phyloP scores from a whole-genome alignment of 345 rosid genomes.

The Turnera subulata region DNA sequence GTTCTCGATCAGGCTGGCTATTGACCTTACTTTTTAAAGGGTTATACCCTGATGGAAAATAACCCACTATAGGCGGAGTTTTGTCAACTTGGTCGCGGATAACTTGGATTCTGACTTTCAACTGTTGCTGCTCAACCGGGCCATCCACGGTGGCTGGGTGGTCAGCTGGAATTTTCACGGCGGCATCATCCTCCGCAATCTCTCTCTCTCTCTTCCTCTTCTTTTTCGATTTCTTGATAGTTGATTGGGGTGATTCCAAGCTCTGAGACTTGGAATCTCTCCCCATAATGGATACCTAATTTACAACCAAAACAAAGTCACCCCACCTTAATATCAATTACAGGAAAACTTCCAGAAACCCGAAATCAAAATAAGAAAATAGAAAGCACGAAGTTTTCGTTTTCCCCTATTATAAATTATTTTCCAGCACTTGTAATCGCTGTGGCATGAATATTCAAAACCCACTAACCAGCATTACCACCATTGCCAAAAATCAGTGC shows the following conservation, averaged over 20 bases:
- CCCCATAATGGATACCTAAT: neutral
- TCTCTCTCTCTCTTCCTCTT: constrained; percentile 19
- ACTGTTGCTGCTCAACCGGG: neutral
- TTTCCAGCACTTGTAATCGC: no score
- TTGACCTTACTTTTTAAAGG: constrained; percentile 27
- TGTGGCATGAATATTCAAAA: no score
- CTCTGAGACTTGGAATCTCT: neutral
- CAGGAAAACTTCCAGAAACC: no score
- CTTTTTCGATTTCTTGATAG: constrained; percentile 18
- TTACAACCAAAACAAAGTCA: no score
- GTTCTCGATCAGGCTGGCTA: neutral
- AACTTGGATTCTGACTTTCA: constrained; percentile 33
- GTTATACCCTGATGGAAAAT: constrained; percentile 70
- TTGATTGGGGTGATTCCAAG: constrained; percentile 10
- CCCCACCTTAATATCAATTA: neutral
- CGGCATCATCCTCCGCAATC: neutral
- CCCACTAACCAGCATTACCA: no score
- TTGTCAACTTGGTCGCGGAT: constrained; percentile 40
- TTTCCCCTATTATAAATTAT: no score
- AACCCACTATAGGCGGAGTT: constrained; percentile 60
- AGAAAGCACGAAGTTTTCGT: no score
- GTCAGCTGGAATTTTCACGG: neutral
- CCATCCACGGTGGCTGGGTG: neutral
- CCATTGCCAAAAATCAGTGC: no score
- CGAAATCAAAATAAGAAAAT: no score